Evolutionary conservation across 768 basidiomycete genomes (phyloP).

Genomic region (Ephemerocybe angulata): DNA sequence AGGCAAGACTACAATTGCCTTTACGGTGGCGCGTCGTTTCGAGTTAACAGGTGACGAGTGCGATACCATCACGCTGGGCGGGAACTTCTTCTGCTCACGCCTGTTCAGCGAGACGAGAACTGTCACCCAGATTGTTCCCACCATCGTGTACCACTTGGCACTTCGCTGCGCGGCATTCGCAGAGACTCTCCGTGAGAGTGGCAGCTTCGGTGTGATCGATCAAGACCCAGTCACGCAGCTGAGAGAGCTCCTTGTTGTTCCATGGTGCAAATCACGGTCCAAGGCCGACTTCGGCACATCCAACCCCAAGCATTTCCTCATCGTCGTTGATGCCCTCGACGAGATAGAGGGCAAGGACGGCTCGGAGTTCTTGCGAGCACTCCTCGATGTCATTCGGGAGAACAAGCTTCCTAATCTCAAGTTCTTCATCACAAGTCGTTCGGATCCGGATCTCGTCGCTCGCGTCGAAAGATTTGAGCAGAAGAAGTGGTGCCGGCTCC

Average conservation of each 20-base stretch:
- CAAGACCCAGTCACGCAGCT: constrained; percentile 12
- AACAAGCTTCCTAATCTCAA: not conserved
- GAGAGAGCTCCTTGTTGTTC: constrained; percentile 12
- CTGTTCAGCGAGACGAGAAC: constrained; percentile 19
- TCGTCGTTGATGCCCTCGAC: constrained; percentile 24
- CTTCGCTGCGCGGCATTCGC: constrained; percentile 19
- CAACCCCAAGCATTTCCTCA: constrained; percentile 11
- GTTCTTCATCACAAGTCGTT: not conserved
- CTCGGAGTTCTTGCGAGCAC: constrained; percentile 11
- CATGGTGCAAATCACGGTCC: constrained; percentile 10
- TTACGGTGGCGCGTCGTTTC: constrained; percentile 18
- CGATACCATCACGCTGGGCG: constrained; percentile 16
- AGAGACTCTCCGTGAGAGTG: constrained; percentile 10
- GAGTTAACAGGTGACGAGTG: constrained; percentile 6
- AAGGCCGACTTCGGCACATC: not conserved
- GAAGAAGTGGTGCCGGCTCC: not conserved
- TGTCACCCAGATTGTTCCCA: constrained; percentile 18
- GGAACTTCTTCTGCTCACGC: constrained; percentile 28
- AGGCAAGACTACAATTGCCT: constrained; percentile 26
- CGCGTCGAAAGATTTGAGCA: not conserved
- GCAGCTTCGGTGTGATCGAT: constrained; percentile 8
- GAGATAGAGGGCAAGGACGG: constrained; percentile 18
- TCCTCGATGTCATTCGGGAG: not conserved
- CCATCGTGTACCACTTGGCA: constrained; percentile 22
- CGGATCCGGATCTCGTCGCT: not conserved